These are phyloP conservation scores for Clitopilus passeckerianus DNA, from an alignment of 768 basidiomycete genomes.

Conservation along the genomic window DNA sequence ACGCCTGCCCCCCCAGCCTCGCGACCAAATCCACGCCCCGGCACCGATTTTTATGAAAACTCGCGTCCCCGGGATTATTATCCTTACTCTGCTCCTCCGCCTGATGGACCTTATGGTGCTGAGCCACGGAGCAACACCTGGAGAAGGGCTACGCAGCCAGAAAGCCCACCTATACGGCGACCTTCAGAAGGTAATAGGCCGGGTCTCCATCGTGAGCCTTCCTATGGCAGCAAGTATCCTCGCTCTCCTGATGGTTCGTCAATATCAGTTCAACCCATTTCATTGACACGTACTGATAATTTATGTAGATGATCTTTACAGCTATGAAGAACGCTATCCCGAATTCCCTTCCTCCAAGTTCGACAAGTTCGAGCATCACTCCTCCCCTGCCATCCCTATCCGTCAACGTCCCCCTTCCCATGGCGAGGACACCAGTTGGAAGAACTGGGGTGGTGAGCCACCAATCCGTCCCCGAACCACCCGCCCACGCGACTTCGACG, in stretches of 20 bases:
- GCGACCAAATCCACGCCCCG: background rate
- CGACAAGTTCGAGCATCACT: background rate
- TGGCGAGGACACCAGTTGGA: background rate
- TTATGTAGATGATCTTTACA: background rate
- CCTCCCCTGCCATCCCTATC: background rate
- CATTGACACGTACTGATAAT: background rate
- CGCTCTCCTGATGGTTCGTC: conserved; percentile 8
- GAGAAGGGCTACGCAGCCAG: conserved; percentile 12
- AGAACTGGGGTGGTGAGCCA: background rate
- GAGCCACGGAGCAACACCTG: conserved; percentile 13
- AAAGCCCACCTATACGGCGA: conserved; percentile 13
- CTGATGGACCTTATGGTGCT: conserved; percentile 4
- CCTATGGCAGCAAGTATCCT: conserved; percentile 8
- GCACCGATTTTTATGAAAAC: background rate
- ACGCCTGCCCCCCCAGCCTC: conserved; percentile 1
- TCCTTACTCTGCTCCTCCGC: conserved; percentile 3
- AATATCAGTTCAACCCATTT: background rate
- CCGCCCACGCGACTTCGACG: background rate
- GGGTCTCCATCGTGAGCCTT: conserved; percentile 10
- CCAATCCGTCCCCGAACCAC: background rate
- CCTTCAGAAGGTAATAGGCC: conserved; percentile 9
- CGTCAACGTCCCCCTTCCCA: background rate
- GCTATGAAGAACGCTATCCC: background rate
- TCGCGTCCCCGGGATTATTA: background rate
- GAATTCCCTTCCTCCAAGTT: background rate